Evolutionary conservation across 2,329 filamentous ascomycete genomes (phyloP).

Genomic region (Neofusicoccum cordaticola): DNA sequence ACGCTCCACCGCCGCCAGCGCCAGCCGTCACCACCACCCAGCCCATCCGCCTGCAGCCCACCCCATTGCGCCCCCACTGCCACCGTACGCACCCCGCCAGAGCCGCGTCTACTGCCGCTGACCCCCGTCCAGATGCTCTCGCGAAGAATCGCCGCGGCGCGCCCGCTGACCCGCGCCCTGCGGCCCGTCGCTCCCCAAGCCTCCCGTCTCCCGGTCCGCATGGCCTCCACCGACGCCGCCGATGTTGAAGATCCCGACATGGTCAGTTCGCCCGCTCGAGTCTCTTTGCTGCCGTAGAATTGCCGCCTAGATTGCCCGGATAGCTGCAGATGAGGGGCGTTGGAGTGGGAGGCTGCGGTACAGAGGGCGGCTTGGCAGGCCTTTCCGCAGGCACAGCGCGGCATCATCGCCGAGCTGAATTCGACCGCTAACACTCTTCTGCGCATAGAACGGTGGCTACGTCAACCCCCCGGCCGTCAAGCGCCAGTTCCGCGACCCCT

Average conservation of each 20-base stretch:
- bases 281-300: background rate
- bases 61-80: constrained; percentile 10
- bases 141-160: constrained; percentile 39
- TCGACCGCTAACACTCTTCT: background rate
- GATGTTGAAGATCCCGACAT: constrained; percentile 65
- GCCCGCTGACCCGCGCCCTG: constrained; percentile 38
- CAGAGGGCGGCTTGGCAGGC: background rate
- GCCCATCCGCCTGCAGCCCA: background rate
- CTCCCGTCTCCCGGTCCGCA: constrained; percentile 36
- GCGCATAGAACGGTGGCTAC: constrained; percentile 73
- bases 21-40: background rate
- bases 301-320: background rate
- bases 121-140: constrained; percentile 38
- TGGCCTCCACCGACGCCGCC: constrained; percentile 38
- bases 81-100: background rate
- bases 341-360: background rate
- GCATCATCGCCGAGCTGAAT: background rate
- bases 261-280: constrained; percentile 47
- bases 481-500: constrained; percentile 87
- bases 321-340: background rate
- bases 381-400: background rate
- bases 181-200: constrained; percentile 31
- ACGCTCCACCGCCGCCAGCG: constrained; percentile 3
- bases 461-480: constrained; percentile 77
- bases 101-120: background rate